Base-by-base conservation (phyloP, 805 yeast species). In the Pichia rugopelliculosa region DNA sequence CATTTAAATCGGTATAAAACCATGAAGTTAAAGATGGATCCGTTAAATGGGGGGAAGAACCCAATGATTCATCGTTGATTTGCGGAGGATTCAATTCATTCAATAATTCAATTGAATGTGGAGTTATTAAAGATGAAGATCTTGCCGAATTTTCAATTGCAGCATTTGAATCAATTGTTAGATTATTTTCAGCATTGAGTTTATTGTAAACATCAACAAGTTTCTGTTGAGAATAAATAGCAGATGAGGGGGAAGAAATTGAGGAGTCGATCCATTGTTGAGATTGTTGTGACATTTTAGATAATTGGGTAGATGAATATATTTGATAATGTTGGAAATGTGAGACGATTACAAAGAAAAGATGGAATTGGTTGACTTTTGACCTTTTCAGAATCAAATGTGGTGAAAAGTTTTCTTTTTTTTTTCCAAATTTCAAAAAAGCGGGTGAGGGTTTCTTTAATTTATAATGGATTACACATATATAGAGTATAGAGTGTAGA, bases 1-100 rank as follows among this genome's bases (percentile, higher is more conserved):
- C 87, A 37, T 72, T 62, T 0, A 87, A 80, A 61, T 87, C 96
- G 46, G 82, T 66, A 61, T 87, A 87, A 49, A 67, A 67, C 96
- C 96, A 87, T 42, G 44, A 33, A 4, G 41, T 30, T 6, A n/a
- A n/a, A 7, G 48, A 13, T 39, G 52, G 34, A 1, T 39, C 45
- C 26, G 40, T 22, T 21, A 23, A 5, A n/a, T 20, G 18, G 10
- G 15, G 17, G 6, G 41, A 13, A 34, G 39, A 20, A 15, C 12
- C 10, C n/a, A 18, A 13, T n/a, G 25, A 20, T 12, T 37, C 5
- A 15, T 13, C 12, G 10, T 6, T 13, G 15, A 13, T 18, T 7
- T 3, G 7, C 4, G 25, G 24, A 13, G 39, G 13, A 20, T 38
- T n/a, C 11, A 27, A 10, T 9, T 36, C 44, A 39, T 39, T 45